phyloP scores from a whole-genome alignment of 352 stramenopile genomes.

The Phytophthora nicotianae region DNA sequence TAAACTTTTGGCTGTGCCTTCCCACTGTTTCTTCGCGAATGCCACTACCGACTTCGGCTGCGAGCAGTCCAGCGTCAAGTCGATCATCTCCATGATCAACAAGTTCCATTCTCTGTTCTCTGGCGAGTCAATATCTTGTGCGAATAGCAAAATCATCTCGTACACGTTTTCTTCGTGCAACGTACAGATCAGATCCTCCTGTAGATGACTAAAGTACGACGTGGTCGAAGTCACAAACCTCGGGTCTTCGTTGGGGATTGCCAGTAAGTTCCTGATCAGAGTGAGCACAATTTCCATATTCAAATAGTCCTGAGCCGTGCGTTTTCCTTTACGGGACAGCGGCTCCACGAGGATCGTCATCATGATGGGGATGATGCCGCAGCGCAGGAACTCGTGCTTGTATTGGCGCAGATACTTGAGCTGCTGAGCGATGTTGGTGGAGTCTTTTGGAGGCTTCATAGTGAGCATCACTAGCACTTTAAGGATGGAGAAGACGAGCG shows the following conservation, averaged over 20 bases:
- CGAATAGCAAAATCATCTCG: conserved; percentile 88
- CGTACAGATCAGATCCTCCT: conserved; percentile 80
- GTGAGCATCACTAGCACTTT: conserved; percentile 92
- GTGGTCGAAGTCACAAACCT: conserved; percentile 84
- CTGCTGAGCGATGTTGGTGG: conserved; percentile 80
- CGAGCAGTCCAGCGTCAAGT: conserved; percentile 76
- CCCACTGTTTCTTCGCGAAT: conserved; percentile 51
- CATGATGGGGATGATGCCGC: conserved; percentile 76
- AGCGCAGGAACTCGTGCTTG: conserved; percentile 84
- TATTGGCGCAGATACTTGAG: conserved; percentile 83
- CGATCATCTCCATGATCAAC: conserved; percentile 90
- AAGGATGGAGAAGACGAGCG: conserved; percentile 87
- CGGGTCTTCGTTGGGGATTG: conserved; percentile 82
- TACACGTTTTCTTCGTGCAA: conserved; percentile 86
- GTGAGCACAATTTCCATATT: conserved; percentile 90
- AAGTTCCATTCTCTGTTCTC: conserved; percentile 90
- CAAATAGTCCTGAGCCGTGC: conserved; percentile 77
- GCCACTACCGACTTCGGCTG: conserved; percentile 70
- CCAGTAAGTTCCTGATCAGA: conserved; percentile 82
- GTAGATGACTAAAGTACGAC: conserved; percentile 75
- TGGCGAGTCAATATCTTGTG: conserved; percentile 83
- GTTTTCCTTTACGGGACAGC: conserved; percentile 62
- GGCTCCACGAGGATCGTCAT: conserved; percentile 88
- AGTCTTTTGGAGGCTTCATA: conserved; percentile 83
- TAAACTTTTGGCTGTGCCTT: background rate